Percentiles rank a stretch among this genome's conserved stretches.
These are phyloP conservation scores for Leccinum boreale DNA, from an alignment of 768 basidiomycete genomes.

Conservation along the genomic window DNA sequence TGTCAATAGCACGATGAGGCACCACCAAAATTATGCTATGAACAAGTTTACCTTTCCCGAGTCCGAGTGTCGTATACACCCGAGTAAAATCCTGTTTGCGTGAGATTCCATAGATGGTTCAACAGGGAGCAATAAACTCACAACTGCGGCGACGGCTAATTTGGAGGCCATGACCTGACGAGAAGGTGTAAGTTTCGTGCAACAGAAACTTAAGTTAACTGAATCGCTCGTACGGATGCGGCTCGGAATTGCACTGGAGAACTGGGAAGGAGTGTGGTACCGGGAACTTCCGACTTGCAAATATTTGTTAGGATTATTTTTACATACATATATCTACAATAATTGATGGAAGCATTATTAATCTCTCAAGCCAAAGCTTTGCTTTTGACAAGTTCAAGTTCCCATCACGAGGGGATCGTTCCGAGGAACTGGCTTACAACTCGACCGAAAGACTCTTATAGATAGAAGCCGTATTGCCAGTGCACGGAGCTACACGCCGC, in stretches of 20 bases:
- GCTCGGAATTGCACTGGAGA: constrained; percentile 12
- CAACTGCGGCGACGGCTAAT: constrained; percentile 66
- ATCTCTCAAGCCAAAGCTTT: neutral
- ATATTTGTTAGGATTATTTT: constrained; percentile 13
- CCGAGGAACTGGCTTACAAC: neutral
- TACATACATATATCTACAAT: neutral
- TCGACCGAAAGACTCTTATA: neutral
- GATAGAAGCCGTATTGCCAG: neutral
- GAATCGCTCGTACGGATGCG: constrained; percentile 13
- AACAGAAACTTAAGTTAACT: constrained; percentile 1
- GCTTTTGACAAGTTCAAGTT: neutral
- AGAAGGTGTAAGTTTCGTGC: neutral
- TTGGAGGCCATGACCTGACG: constrained; percentile 61
- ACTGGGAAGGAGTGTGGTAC: constrained; percentile 10
- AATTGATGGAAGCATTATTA: neutral
- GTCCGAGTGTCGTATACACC: constrained; percentile 76
- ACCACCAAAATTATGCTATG: neutral
- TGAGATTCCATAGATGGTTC: constrained; percentile 1
- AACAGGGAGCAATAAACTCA: constrained; percentile 29
- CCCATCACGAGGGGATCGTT: neutral
- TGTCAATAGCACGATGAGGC: constrained; percentile 30
- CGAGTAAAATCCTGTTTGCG: constrained; percentile 71
- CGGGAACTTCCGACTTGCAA: constrained; percentile 27
- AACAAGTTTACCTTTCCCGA: constrained; percentile 69
- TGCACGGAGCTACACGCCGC: neutral